phyloP scores from a whole-genome alignment of 306 rosid species.

The Pyrus bretschneideri region DNA sequence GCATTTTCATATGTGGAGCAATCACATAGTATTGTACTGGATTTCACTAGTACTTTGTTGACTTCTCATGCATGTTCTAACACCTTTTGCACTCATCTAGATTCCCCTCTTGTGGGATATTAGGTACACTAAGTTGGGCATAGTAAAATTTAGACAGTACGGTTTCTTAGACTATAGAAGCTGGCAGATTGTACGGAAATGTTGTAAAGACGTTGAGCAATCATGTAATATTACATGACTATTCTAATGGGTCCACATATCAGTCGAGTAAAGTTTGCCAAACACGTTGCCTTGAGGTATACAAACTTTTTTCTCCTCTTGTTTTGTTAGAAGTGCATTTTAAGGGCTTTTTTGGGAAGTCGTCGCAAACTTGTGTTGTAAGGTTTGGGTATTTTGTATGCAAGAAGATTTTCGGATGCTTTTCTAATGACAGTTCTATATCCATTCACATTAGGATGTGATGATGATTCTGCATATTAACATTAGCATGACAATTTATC shows the following conservation, averaged over 20 bases:
- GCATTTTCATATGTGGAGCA: neutral
- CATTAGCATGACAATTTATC: neutral
- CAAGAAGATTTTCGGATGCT: too few species aligned
- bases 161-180: neutral
- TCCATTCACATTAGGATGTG: neutral
- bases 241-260: neutral
- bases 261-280: neutral
- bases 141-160: neutral
- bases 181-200: neutral
- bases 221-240: neutral
- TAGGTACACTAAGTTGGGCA: neutral
- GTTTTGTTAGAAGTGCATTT: neutral
- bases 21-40: neutral
- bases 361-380: too few species aligned
- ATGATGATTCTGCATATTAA: neutral
- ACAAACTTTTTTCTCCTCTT: neutral
- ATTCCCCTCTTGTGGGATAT: neutral
- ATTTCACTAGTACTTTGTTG: neutral
- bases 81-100: neutral
- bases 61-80: neutral
- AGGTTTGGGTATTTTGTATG: too few species aligned
- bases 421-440: neutral
- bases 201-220: neutral
- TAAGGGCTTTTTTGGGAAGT: neutral
- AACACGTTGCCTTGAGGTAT: neutral